Evolutionary conservation across 495 filamentous ascomycete genomes (phyloP), one percentile per base, ranked within the genome.

Genomic region (Hypoxylon trugodes): DNA sequence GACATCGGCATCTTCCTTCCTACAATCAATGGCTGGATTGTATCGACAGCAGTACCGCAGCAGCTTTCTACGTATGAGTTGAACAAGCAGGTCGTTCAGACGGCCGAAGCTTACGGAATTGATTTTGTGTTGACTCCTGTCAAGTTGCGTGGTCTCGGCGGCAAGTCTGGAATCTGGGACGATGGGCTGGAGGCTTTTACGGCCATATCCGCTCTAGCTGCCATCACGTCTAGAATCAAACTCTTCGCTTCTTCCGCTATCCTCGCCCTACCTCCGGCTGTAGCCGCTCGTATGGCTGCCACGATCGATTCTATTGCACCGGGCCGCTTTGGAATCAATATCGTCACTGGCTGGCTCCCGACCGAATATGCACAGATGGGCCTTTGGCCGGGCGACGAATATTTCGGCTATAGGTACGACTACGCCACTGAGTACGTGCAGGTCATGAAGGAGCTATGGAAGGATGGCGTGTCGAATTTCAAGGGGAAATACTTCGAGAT

Each of bases 181-280:
- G 62, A 73, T 42, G 69, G 68, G 26, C 60, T 73, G 42, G 72
- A 74, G 47, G 69, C 70, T 12, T 83, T 83, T 60, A 83, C 79
- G 3, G 69, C 82, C 1, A 77, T 83, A 59, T 79, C 79, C 1
- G 81, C 79, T 4, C 61, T 83, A 0, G 79, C 78, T 0, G 66
- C 75, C 1, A 76, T 81, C 5, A 83, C 78, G 0, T 65, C 75
- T 2, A 81, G 79, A 54, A 83, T 83, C 26, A 79, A 79, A 7
- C 76, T 83, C n/a, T 73, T 66, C 46, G 72, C 72, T 10, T 73
- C 70, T 0, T 36, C 70, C 2, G 72, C 72, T 3, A 69, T 73
- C 15, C 65, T 74, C 12, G 66, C 63, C 15, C 40, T 74, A 4
- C 72, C 72, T 1, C 70, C 72, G 3, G 58, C 72, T 0, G 40